Base-by-base conservation (phyloP, 495 filamentous ascomycete genomes). In the Penicillium silybi region DNA sequence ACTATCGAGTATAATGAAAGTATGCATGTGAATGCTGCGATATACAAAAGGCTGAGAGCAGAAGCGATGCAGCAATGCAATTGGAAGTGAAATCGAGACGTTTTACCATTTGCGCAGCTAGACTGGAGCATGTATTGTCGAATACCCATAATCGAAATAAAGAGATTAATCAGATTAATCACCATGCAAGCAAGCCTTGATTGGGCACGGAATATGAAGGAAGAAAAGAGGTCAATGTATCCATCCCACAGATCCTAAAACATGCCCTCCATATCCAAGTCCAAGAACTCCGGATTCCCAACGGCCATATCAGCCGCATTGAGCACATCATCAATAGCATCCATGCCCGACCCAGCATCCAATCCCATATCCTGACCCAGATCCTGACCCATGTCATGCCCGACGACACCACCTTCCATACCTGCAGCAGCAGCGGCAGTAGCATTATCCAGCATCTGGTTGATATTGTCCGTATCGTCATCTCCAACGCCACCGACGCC, bases 221-320 rank as follows among this genome's bases (percentile, higher is more conserved):
- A n/a, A n/a, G n/a, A n/a, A n/a, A n/a, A n/a, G n/a, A n/a, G n/a
- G n/a, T n/a, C n/a, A n/a, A n/a, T n/a, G n/a, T n/a, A n/a, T n/a
- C n/a, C n/a, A n/a, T n/a, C n/a, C n/a, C n/a, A n/a, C n/a, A 10
- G 27, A 16, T 6, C 26, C 50, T 61, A 71, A 25, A 71, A 77
- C 71, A 77, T 74, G 7, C 68, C 70, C 54, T 77, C 74, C 73
- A 77, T 73, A 59, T 78, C 74, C 53, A 78, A 51, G 66, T 77
- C 73, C 23, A 76, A 48, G 54, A 74, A 74, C 52, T 77, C 74
- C n/a, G 72, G 72, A 56, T 76, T 77, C 3, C 66, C 71, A 62
- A 71, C 71, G 0, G 65, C 66, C 70, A 76, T 75, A 58, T 77
- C 70, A 6, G 73, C 74, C 11, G 70, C 73, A 65, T 74, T 72